Evolutionary conservation across 1,284 basidiomycete species (phyloP).

Genomic region (Retiboletus flavoniger): DNA sequence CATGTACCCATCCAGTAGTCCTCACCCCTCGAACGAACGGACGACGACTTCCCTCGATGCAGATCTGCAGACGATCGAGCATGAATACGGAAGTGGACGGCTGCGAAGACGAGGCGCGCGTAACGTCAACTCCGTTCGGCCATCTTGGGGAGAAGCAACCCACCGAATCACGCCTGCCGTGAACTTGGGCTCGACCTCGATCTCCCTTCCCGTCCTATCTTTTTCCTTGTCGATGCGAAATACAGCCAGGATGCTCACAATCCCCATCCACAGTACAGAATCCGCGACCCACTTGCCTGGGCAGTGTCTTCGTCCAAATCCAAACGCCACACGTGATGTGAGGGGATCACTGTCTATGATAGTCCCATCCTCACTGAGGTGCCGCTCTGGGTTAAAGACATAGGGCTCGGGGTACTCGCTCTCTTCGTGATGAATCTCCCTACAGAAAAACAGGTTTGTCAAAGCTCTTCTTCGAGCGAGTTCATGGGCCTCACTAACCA

Average conservation of each 20-base stretch:
- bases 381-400: constrained; percentile 29
- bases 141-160: constrained; percentile 13
- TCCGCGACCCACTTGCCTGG: constrained; percentile 37
- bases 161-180: constrained; percentile 34
- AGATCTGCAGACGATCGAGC: constrained; percentile 33
- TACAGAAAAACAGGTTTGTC: constrained; percentile 1
- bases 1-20: not conserved
- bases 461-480: not conserved
- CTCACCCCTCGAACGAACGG: constrained; percentile 16
- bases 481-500: constrained; percentile 26
- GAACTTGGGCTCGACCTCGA: constrained; percentile 34
- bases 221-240: constrained; percentile 28
- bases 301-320: constrained; percentile 36
- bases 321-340: constrained; percentile 30
- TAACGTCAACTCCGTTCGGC: constrained; percentile 18
- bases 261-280: constrained; percentile 34
- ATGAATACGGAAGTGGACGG: constrained; percentile 33
- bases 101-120: constrained; percentile 19
- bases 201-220: constrained; percentile 25
- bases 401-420: constrained; percentile 28
- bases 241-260: constrained; percentile 33
- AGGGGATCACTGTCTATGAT: constrained; percentile 28
- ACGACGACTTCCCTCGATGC: constrained; percentile 25
- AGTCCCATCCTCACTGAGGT: constrained; percentile 26
- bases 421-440: constrained; percentile 35